phyloP scores from a whole-genome alignment of 768 basidiomycete species.

The Boletus reticuloceps region DNA sequence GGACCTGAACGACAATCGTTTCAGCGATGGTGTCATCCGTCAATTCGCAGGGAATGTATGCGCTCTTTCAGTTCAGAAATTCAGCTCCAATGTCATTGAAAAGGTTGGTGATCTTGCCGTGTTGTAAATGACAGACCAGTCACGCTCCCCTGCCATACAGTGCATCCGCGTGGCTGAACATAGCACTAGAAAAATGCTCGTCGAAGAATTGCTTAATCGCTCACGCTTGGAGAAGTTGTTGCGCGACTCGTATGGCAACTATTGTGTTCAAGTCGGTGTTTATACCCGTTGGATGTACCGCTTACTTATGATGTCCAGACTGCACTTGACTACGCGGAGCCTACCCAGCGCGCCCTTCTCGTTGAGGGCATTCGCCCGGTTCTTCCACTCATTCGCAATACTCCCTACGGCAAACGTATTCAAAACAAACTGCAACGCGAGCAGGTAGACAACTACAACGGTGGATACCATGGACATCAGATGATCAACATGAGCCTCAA shows the following conservation, averaged over 20 bases:
- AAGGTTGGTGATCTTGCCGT: slow-evolving; percentile 51
- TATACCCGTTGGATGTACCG: not conserved
- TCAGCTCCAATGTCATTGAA: slow-evolving; percentile 98
- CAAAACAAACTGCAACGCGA: slow-evolving; percentile 98
- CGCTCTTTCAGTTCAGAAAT: slow-evolving; percentile 97
- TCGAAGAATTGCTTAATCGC: slow-evolving; percentile 93
- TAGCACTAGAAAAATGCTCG: slow-evolving; percentile 88
- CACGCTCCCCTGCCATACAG: slow-evolving; percentile 29
- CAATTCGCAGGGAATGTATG: slow-evolving; percentile 98
- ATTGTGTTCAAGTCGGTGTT: slow-evolving; percentile 77
- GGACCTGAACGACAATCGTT: slow-evolving; percentile 96
- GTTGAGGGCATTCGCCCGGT: slow-evolving; percentile 99
- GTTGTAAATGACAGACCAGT: not conserved
- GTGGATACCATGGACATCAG: slow-evolving; percentile 59
- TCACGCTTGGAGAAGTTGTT: slow-evolving; percentile 93
- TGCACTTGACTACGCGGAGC: slow-evolving; percentile 95
- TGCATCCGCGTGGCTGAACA: slow-evolving; percentile 95
- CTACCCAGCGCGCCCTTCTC: slow-evolving; percentile 85
- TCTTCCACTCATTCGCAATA: slow-evolving; percentile 96
- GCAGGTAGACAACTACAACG: slow-evolving; percentile 67
- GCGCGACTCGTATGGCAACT: slow-evolving; percentile 95
- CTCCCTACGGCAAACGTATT: slow-evolving; percentile 98
- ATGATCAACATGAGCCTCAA: slow-evolving; percentile 55
- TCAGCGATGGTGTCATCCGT: slow-evolving; percentile 95
- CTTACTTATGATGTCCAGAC: slow-evolving; percentile 53